Evolutionary conservation across 225 moss, liverwort and hornwort genomes (phyloP).

Genomic region (Bryoerythrophyllum caledonicum): DNA sequence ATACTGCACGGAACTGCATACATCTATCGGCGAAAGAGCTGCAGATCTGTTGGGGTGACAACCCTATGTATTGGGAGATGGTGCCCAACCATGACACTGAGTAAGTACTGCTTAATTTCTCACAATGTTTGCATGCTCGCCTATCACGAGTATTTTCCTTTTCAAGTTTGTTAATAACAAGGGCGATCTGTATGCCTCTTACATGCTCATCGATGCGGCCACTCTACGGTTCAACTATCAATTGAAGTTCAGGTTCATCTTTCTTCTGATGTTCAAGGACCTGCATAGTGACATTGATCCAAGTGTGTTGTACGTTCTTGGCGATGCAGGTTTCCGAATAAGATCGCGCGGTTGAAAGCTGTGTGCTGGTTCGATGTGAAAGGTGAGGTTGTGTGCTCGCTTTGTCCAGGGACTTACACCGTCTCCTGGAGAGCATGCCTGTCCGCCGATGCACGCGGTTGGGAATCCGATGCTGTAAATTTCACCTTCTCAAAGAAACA

Average conservation of each 20-base stretch:
- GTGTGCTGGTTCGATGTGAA: constrained; percentile 33
- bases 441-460: constrained; percentile 22
- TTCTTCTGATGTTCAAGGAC: no score
- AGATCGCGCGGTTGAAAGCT: constrained; percentile 6
- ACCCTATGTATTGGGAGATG: neutral
- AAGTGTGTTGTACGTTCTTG: neutral
- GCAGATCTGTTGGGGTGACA: neutral
- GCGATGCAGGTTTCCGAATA: constrained; percentile 20
- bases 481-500: constrained; percentile 29
- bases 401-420: constrained; percentile 25
- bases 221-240: no score
- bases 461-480: constrained; percentile 17
- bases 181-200: no score
- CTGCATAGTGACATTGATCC: neutral
- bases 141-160: neutral
- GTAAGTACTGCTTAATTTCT: neutral
- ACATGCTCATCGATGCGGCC: no score
- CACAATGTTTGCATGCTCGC: neutral
- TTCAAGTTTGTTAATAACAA: neutral
- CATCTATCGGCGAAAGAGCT: neutral
- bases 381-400: constrained; percentile 33
- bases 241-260: no score
- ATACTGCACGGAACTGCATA: neutral
- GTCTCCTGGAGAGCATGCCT: constrained; percentile 25
- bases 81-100: neutral